phyloP scores from a whole-genome alignment of 805 yeast species.

The Grigorovia humatica region DNA sequence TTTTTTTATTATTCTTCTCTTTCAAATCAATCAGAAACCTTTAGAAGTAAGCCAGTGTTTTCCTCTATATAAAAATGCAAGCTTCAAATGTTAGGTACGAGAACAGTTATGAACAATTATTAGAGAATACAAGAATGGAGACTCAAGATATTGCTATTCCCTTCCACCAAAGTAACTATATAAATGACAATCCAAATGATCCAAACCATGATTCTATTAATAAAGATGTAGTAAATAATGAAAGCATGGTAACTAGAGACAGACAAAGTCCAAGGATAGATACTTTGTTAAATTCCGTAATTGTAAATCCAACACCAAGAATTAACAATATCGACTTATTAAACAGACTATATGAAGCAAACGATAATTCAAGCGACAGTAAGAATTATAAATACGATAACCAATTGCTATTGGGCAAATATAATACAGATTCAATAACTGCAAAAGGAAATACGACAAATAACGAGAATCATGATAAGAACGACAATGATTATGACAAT shows the following conservation, averaged over 20 bases:
- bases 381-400: background rate
- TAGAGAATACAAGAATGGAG: background rate
- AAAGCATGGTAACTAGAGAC: background rate
- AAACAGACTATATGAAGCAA: background rate
- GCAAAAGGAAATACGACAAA: background rate
- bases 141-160: background rate
- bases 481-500: background rate
- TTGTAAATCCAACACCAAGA: background rate
- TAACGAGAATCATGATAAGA: background rate
- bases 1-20: too few species aligned
- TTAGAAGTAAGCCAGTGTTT: too few species aligned
- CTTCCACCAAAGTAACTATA: too few species aligned
- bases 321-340: background rate
- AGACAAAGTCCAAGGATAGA: background rate
- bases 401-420: background rate
- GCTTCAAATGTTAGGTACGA: background rate
- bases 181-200: background rate
- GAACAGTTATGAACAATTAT: background rate
- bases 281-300: background rate
- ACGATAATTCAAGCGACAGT: background rate
- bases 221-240: background rate
- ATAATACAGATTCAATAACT: background rate
- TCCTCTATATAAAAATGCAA: background rate
- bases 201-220: background rate
- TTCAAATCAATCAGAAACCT: background rate